phyloP scores from a whole-genome alignment of 495 filamentous ascomycete species.

The Cudoniella acicularis region DNA sequence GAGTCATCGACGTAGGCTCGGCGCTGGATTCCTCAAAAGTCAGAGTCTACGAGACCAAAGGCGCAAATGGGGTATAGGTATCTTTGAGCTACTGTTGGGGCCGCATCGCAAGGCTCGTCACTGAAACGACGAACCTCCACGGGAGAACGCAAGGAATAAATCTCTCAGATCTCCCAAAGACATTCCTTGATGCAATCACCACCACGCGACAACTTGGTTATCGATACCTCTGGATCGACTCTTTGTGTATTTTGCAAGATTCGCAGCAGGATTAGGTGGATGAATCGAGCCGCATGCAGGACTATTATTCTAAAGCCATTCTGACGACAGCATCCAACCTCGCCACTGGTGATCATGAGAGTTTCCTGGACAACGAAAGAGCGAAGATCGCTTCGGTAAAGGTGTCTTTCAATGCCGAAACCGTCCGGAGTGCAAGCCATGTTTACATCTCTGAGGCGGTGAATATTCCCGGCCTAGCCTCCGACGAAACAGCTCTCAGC shows the following conservation, averaged over 20 bases:
- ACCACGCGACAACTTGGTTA: conserved; percentile 23
- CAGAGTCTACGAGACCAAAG: neutral
- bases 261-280: conserved; percentile 22
- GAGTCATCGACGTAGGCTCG: no score
- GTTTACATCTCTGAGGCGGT: neutral
- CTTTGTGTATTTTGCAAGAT: conserved; percentile 29
- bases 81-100: conserved; percentile 29
- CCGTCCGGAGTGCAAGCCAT: neutral
- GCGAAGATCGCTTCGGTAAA: neutral
- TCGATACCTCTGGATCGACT: conserved; percentile 29
- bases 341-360: neutral
- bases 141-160: conserved; percentile 11
- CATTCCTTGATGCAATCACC: conserved; percentile 23
- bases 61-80: conserved; percentile 14
- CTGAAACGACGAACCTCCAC: conserved; percentile 7
- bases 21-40: no score
- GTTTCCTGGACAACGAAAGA: neutral
- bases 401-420: neutral
- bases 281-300: conserved; percentile 21
- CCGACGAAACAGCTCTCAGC: neutral
- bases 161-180: conserved; percentile 6
- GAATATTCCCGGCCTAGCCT: neutral
- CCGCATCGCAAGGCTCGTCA: conserved; percentile 6
- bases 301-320: conserved; percentile 20
- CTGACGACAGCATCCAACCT: conserved; percentile 17